Evolutionary conservation across 306 rosid species (phyloP).

Genomic region (Astragalus glycyphyllos): DNA sequence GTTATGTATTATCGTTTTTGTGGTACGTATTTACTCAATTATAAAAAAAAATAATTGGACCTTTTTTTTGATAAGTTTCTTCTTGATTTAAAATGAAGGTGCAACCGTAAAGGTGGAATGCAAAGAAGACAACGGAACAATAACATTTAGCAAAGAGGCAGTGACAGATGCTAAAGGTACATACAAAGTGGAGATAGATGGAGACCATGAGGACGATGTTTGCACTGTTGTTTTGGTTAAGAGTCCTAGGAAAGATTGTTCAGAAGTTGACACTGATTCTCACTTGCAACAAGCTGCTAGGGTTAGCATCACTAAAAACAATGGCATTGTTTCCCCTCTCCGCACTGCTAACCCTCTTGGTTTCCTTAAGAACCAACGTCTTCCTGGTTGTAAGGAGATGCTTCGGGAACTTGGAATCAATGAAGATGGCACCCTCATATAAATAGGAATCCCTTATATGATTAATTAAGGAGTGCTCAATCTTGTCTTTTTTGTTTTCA

Average conservation of each 20-base stretch:
- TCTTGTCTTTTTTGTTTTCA: too few relatives aligned
- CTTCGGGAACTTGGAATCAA: constrained; percentile 67
- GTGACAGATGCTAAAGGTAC: constrained; percentile 50
- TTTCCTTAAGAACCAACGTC: constrained; percentile 54
- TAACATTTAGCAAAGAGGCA: constrained; percentile 53
- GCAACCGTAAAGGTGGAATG: constrained; percentile 67
- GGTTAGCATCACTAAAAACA: constrained; percentile 65
- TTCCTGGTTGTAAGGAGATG: constrained; percentile 49
- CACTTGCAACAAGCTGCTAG: constrained; percentile 50
- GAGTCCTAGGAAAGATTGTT: constrained; percentile 57
- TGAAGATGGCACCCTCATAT: constrained; percentile 34
- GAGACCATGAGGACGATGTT: constrained; percentile 75
- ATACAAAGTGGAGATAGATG: constrained; percentile 56
- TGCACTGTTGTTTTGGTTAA: constrained; percentile 57
- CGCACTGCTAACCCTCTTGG: constrained; percentile 84
- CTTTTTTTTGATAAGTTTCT: too few relatives aligned
- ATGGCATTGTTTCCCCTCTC: constrained; percentile 53
- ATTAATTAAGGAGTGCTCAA: not conserved
- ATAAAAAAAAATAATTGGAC: too few relatives aligned
- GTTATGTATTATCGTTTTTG: too few relatives aligned
- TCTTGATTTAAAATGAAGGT: constrained; percentile 41
- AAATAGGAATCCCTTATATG: not conserved
- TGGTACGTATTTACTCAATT: too few relatives aligned
- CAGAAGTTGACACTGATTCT: constrained; percentile 37
- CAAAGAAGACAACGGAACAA: constrained; percentile 44